These are phyloP conservation scores for Elsinoe arachidis DNA, from an alignment of 2,329 filamentous ascomycete genomes.

Conservation along the genomic window DNA sequence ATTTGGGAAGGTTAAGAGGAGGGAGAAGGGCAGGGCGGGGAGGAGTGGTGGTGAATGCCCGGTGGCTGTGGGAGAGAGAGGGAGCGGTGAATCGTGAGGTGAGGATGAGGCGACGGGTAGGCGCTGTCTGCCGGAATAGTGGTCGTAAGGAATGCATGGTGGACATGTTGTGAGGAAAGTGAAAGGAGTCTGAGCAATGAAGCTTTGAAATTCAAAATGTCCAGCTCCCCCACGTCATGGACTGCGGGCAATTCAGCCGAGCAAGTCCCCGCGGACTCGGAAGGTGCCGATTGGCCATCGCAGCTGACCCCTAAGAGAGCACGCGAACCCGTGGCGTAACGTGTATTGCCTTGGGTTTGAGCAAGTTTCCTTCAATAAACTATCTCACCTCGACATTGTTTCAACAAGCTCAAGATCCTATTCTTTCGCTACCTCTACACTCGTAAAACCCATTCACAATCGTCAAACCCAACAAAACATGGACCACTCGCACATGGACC, in stretches of 20 bases:
- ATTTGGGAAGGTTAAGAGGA: conserved; percentile 40
- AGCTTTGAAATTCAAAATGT: neutral
- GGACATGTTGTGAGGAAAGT: neutral
- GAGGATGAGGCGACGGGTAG: neutral
- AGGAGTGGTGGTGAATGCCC: neutral
- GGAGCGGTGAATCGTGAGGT: neutral
- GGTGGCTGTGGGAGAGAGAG: neutral
- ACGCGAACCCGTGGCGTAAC: neutral
- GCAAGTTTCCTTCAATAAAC: neutral
- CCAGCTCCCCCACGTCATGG: neutral
- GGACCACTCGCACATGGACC: conserved; percentile 18
- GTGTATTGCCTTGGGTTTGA: neutral
- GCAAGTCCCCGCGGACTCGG: neutral
- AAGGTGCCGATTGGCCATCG: neutral
- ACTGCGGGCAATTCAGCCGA: neutral
- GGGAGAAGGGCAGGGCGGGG: conserved; percentile 16
- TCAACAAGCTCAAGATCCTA: neutral
- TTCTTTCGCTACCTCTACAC: neutral
- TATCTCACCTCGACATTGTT: neutral
- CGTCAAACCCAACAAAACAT: conserved; percentile 3
- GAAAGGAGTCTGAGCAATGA: neutral
- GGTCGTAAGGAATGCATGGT: conserved; percentile 1
- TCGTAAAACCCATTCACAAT: neutral
- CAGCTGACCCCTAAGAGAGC: too few species aligned
- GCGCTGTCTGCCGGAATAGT: neutral